Conservation (phyloP, 2,329 filamentous ascomycete species). For the Aureobasidium leucospermi region DNA sequence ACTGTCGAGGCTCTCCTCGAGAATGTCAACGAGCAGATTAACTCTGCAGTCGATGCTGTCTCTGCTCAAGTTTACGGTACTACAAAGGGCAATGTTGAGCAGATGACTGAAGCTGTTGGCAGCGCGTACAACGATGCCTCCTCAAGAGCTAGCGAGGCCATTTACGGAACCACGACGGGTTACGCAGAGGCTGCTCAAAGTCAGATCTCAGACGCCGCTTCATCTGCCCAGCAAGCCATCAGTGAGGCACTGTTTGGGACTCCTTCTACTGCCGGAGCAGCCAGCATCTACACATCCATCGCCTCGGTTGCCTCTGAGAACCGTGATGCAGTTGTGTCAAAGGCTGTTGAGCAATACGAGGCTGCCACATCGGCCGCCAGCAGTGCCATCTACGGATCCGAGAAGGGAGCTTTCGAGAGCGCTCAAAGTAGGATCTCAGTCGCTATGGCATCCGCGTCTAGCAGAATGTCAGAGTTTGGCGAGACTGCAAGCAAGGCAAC, state of each 20-base stretch:
- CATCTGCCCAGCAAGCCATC: conserved; percentile 49
- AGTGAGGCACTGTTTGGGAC: conserved; percentile 52
- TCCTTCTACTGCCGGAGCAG: conserved; percentile 40
- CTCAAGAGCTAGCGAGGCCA: conserved; percentile 41
- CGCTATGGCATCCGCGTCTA: conserved; percentile 39
- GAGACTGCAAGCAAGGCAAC: conserved; percentile 25
- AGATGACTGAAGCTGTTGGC: conserved; percentile 47
- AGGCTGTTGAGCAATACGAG: conserved; percentile 31
- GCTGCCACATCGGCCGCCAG: conserved; percentile 42
- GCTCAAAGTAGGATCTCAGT: conserved; percentile 34
- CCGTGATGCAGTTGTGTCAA: conserved; percentile 23
- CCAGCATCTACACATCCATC: conserved; percentile 38
- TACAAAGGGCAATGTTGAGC: conserved; percentile 45
- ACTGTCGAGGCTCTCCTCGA: conserved; percentile 51
- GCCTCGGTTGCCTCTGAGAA: conserved; percentile 40
- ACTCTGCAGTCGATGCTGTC: conserved; percentile 52
- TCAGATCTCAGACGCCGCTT: conserved; percentile 47
- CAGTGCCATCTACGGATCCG: conserved; percentile 42
- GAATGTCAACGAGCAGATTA: conserved; percentile 49
- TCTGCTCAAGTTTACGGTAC: conserved; percentile 52
- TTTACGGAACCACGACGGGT: conserved; percentile 48
- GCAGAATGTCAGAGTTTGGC: conserved; percentile 34
- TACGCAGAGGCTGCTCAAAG: conserved; percentile 48
- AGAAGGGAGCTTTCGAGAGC: conserved; percentile 43
- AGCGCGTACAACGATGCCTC: conserved; percentile 40